Base-by-base conservation (phyloP, 306 rosid species). In the Cucurbita argyrosperma region DNA sequence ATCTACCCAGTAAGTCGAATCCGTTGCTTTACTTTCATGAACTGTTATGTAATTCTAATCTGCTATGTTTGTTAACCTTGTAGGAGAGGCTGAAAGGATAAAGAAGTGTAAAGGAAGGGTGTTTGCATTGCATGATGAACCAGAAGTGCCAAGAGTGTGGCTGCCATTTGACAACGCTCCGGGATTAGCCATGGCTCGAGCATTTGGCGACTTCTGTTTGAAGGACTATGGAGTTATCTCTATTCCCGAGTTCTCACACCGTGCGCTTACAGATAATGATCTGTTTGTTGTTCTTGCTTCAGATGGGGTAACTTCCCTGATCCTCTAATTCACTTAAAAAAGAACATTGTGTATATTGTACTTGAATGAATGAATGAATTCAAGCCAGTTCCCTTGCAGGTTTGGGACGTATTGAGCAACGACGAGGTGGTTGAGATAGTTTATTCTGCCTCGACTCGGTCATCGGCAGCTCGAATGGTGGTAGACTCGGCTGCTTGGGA, bases 111-210 rank as follows among this genome's bases (percentile, higher is more conserved):
- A 85, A 77, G 99, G 97, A 57, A 86, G 99, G 78, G 97, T 90
- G 51, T 93, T 93, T 85, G 92, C 97, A 53, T 69, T 94, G 87
- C 92, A 94, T 81, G 99, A 94, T 83, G 99, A 94, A 66, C 99
- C 99, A 51, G 97, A 88, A 88, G 99, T 94, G 72, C 78, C 86
- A 43, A 83, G 99, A 81, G 96, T 94, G 15, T 94, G 99, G 96
- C 74, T 94, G 82, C 97, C 99, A 8, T 91, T 80, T 74, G 97
- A 94, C 79, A 89, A 94, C 79, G 96, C 99, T 38, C 97, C 97
- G 45, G 99, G 97, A 30, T 81, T 94, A 84, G 99, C 99, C 53
- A 94, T 94, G 99, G 99, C 99, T 81, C 86, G 99, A 77, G 99
- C 99, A 40, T 91, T 91, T 58, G 97, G 97, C 2, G 96, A 91